phyloP scores from a whole-genome alignment of 495 filamentous ascomycete species.

The Cercophora samala region DNA sequence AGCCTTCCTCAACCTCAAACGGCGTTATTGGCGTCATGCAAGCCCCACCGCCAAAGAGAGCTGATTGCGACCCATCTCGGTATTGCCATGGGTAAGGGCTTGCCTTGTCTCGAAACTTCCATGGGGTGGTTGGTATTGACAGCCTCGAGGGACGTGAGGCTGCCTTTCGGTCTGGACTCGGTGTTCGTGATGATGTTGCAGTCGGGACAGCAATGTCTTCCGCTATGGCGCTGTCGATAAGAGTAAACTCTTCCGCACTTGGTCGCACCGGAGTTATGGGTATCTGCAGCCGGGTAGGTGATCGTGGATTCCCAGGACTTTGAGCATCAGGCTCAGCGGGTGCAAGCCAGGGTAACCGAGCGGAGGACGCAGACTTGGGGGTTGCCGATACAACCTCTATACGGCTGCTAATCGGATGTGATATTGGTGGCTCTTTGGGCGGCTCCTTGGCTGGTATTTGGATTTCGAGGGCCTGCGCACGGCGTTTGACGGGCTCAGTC shows the following conservation, averaged over 20 bases:
- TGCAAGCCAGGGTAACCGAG: constrained; percentile 19
- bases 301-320: constrained; percentile 11
- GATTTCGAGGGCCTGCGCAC: background rate
- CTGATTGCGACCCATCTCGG: constrained; percentile 15
- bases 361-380: constrained; percentile 6
- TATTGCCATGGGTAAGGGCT: constrained; percentile 26
- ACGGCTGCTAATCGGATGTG: background rate
- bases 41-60: constrained; percentile 27
- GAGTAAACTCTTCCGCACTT: constrained; percentile 5
- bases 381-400: background rate
- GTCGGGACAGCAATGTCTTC: constrained; percentile 24
- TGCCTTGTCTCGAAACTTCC: constrained; percentile 21
- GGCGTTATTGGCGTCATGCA: constrained; percentile 34
- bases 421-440: background rate
- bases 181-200: background rate
- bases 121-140: constrained; percentile 22
- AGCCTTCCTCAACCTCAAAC: constrained; percentile 22
- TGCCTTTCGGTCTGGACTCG: background rate
- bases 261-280: constrained; percentile 13
- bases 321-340: background rate
- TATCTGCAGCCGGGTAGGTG: constrained; percentile 7
- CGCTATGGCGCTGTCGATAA: constrained; percentile 24
- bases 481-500: background rate
- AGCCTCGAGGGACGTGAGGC: constrained; percentile 12
- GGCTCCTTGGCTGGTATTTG: background rate